Conservation (phyloP, 192 early-diverging fungal genomes). For the Piromyces finnis region DNA sequence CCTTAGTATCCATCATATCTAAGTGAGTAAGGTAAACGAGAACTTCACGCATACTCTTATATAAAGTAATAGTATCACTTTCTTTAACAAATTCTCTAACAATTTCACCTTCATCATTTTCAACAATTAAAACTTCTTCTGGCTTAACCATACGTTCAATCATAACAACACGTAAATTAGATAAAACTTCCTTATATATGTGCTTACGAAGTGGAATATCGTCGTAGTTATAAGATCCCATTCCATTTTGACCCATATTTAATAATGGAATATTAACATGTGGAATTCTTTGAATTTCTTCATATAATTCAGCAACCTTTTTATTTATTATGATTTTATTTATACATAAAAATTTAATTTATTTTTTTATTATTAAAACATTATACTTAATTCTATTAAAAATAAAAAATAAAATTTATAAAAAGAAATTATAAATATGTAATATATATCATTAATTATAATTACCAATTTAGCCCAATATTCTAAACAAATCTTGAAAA, state of each 20-base stretch:
- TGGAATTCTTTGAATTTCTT: conserved; percentile 51
- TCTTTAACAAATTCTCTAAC: conserved; percentile 94
- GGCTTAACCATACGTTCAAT: conserved; percentile 98
- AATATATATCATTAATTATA: neutral
- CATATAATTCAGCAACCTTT: conserved; percentile 66
- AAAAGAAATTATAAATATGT: too few species aligned
- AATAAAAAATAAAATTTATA: too few species aligned
- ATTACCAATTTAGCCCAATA: conserved; percentile 86
- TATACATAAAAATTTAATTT: neutral
- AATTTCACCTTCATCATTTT: conserved; percentile 99
- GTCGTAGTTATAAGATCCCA: conserved; percentile 3
- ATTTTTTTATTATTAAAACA: too few species aligned
- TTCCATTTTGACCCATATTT: conserved; percentile 26
- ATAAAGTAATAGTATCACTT: conserved; percentile 91
- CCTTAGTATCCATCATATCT: conserved; percentile 82
- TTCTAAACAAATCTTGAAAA: conserved; percentile 95
- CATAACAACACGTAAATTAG: conserved; percentile 81
- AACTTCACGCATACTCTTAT: conserved; percentile 96
- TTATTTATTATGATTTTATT: neutral
- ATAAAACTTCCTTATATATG: conserved; percentile 70
- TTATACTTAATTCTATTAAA: too few species aligned
- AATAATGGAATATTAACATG: conserved; percentile 30
- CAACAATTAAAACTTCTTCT: conserved; percentile 92
- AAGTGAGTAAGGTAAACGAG: conserved; percentile 95
- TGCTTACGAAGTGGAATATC: conserved; percentile 38